These are phyloP conservation scores for Myxozyma mucilagina DNA, from an alignment of 805 yeast species.

Conservation along the genomic window DNA sequence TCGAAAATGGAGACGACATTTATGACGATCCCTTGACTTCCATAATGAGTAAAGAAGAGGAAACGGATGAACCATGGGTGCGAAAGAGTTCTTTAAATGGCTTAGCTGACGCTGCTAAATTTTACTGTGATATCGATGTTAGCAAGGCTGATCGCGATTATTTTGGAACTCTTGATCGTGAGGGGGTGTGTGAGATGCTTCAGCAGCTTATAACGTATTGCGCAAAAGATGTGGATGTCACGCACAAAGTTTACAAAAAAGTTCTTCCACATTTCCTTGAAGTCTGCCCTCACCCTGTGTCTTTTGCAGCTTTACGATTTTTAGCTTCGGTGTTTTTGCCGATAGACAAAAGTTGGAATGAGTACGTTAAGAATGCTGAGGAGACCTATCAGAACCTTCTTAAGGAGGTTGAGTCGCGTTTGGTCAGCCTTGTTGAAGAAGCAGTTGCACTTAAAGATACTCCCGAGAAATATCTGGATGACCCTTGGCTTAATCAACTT, in stretches of 20 bases:
- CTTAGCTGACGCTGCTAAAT: constrained; percentile 71
- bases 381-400: constrained; percentile 59
- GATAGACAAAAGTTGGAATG: constrained; percentile 69
- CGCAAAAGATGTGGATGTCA: constrained; percentile 77
- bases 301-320: constrained; percentile 80
- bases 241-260: constrained; percentile 65
- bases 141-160: constrained; percentile 67
- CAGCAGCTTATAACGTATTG: constrained; percentile 72
- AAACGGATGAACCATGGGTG: constrained; percentile 69
- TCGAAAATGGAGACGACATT: constrained; percentile 12
- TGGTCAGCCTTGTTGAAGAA: constrained; percentile 61
- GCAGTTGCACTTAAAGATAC: constrained; percentile 50
- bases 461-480: constrained; percentile 47
- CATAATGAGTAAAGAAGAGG: constrained; percentile 24
- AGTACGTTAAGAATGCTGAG: constrained; percentile 72
- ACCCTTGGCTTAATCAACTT: constrained; percentile 88
- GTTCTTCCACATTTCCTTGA: constrained; percentile 67
- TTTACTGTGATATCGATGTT: constrained; percentile 69
- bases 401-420: constrained; percentile 55
- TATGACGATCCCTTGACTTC: constrained; percentile 1
- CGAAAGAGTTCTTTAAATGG: constrained; percentile 73
- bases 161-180: constrained; percentile 58
- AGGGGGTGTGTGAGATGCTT: constrained; percentile 57
- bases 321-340: constrained; percentile 78
- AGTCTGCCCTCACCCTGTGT: constrained; percentile 89